Evolutionary conservation across 2,329 filamentous ascomycete genomes (phyloP).

Genomic region (Trichoderma sp.): DNA sequence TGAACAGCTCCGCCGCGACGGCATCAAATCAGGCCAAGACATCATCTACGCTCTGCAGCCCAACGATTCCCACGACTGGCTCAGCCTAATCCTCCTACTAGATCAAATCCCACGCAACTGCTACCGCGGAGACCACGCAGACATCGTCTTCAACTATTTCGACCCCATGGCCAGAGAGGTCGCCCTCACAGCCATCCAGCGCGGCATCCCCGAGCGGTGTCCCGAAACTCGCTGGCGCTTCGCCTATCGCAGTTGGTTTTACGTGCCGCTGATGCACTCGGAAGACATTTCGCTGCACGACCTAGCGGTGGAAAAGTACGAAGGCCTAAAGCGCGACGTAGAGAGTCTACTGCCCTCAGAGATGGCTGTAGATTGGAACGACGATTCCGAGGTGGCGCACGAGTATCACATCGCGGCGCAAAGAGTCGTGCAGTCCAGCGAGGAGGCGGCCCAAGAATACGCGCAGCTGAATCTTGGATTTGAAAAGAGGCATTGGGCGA

Average conservation of each 20-base stretch:
- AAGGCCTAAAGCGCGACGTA: constrained; percentile 41
- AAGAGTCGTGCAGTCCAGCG: constrained; percentile 35
- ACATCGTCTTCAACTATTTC: constrained; percentile 56
- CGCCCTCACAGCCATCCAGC: constrained; percentile 41
- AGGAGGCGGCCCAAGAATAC: constrained; percentile 36
- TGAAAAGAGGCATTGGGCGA: constrained; percentile 52
- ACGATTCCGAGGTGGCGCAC: constrained; percentile 24
- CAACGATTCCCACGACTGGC: constrained; percentile 41
- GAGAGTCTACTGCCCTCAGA: constrained; percentile 39
- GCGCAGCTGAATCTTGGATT: constrained; percentile 38
- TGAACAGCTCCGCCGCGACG: constrained; percentile 39
- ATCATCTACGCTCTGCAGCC: constrained; percentile 39
- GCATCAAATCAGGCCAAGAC: constrained; percentile 37
- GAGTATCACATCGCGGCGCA: constrained; percentile 38
- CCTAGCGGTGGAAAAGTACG: constrained; percentile 39
- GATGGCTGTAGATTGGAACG: background rate
- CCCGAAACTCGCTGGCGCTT: constrained; percentile 42
- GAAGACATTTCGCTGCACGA: constrained; percentile 55
- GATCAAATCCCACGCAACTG: constrained; percentile 68
- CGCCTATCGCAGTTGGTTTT: constrained; percentile 58
- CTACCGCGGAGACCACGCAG: constrained; percentile 54
- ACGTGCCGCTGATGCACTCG: constrained; percentile 63
- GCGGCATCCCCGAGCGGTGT: constrained; percentile 37
- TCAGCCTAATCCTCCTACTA: constrained; percentile 60
- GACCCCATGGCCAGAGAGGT: constrained; percentile 58